phyloP scores from a whole-genome alignment of 108 stramenopile species.

The Cyclotella cryptica region DNA sequence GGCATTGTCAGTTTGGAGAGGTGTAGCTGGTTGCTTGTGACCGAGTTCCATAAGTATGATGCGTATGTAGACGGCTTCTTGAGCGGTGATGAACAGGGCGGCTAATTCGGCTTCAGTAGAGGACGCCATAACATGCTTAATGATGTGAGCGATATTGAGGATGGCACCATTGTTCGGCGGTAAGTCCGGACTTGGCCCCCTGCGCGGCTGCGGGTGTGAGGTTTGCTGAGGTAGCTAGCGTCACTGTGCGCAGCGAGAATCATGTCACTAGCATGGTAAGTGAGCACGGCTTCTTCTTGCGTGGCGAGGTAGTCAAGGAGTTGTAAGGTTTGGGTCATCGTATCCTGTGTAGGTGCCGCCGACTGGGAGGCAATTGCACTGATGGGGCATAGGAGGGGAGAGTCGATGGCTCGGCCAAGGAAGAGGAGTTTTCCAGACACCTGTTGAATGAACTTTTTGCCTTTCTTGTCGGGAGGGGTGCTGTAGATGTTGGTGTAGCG shows the following conservation, averaged over 20 bases:
- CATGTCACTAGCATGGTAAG: conserved; percentile 32
- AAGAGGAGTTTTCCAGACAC: conserved; percentile 45
- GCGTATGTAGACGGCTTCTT: background rate
- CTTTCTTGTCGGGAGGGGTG: conserved; percentile 21
- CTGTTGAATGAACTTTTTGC: conserved; percentile 42
- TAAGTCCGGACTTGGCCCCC: conserved; percentile 19
- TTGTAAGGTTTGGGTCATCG: conserved; percentile 16
- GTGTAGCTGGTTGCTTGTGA: background rate
- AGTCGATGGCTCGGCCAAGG: conserved; percentile 50
- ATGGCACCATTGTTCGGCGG: background rate
- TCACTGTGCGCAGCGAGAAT: conserved; percentile 15
- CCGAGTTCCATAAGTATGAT: background rate
- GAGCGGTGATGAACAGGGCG: background rate
- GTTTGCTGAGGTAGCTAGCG: conserved; percentile 40
- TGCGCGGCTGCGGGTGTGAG: conserved; percentile 37
- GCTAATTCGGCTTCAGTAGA: background rate
- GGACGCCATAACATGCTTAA: background rate
- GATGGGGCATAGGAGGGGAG: conserved; percentile 24
- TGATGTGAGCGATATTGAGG: too few relatives aligned
- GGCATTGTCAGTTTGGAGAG: background rate
- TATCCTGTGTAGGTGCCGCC: conserved; percentile 19
- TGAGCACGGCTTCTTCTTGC: conserved; percentile 45
- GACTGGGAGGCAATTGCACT: conserved; percentile 28
- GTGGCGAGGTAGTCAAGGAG: conserved; percentile 54
- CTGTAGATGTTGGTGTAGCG: conserved; percentile 11